phyloP scores from a whole-genome alignment of 495 filamentous ascomycete genomes.

The Penicillium ucsense region DNA sequence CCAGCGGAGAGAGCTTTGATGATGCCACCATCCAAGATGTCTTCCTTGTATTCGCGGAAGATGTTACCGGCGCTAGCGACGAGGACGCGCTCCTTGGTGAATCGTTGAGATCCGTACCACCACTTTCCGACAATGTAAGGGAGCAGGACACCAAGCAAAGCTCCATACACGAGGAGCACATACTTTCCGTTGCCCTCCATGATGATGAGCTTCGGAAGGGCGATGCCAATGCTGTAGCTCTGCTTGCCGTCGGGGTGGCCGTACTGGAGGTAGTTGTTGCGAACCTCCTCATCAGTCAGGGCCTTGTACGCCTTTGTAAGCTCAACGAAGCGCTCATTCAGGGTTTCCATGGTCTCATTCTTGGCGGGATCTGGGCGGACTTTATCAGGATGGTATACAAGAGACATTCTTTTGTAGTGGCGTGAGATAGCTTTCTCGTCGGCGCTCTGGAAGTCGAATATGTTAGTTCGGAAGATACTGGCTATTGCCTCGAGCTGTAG shows the following conservation, averaged over 20 bases:
- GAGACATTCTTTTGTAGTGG: slow-evolving; percentile 74
- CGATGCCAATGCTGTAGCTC: slow-evolving; percentile 95
- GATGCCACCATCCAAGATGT: slow-evolving; percentile 68
- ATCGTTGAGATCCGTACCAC: slow-evolving; percentile 94
- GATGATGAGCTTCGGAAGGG: slow-evolving; percentile 85
- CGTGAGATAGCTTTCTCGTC: slow-evolving; percentile 84
- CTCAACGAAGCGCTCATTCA: slow-evolving; percentile 87
- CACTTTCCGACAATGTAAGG: slow-evolving; percentile 92
- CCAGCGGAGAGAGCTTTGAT: slow-evolving; percentile 72
- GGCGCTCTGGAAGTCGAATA: slow-evolving; percentile 46
- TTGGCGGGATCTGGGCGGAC: slow-evolving; percentile 66
- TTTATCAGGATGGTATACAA: slow-evolving; percentile 91
- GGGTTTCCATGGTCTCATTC: slow-evolving; percentile 78
- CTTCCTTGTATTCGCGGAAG: slow-evolving; percentile 83
- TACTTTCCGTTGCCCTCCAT: slow-evolving; percentile 93
- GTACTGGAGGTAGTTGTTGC: slow-evolving; percentile 92
- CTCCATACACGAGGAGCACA: slow-evolving; percentile 79
- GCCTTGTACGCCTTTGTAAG: slow-evolving; percentile 96
- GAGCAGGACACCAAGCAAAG: slow-evolving; percentile 75
- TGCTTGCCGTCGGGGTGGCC: slow-evolving; percentile 97
- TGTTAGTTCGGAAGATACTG: neutral
- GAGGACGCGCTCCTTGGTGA: slow-evolving; percentile 85
- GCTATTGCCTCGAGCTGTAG: neutral
- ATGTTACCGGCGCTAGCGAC: slow-evolving; percentile 87
- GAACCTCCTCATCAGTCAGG: slow-evolving; percentile 89